Conservation (phyloP, 345 rosid genomes). For the Alliaria petiolata region DNA sequence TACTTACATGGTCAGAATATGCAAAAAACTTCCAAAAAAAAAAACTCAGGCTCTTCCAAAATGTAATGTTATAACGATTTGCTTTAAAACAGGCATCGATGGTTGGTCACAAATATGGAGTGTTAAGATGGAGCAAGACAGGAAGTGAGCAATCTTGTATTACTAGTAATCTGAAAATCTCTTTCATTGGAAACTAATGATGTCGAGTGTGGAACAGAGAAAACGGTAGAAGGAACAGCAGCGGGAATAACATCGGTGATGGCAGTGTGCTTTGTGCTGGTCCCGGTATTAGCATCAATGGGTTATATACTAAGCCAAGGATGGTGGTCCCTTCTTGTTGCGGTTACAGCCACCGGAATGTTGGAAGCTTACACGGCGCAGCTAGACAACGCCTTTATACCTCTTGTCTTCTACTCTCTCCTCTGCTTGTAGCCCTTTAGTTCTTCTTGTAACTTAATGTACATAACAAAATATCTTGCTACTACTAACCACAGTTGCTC, state of each 20-base stretch:
- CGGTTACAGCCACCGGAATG: slow-evolving; percentile 73
- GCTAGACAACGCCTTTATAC: slow-evolving; percentile 90
- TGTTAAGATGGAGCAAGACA: slow-evolving; percentile 81
- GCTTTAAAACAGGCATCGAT: slow-evolving; percentile 67
- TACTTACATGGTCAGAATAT: neutral
- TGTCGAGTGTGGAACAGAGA: slow-evolving; percentile 46
- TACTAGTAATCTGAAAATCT: too few relatives aligned
- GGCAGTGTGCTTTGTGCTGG: slow-evolving; percentile 71
- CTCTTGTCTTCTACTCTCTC: slow-evolving; percentile 91
- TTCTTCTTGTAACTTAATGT: neutral
- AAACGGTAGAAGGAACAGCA: slow-evolving; percentile 96
- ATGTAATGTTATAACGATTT: neutral
- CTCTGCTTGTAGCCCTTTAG: slow-evolving; percentile 55
- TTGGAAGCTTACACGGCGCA: slow-evolving; percentile 96
- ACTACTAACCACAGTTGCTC: too few relatives aligned
- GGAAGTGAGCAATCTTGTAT: slow-evolving; percentile 50
- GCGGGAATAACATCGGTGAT: slow-evolving; percentile 90
- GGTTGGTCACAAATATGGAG: slow-evolving; percentile 97
- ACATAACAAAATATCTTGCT: neutral
- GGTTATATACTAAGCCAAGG: slow-evolving; percentile 83
- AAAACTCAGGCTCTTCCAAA: too few relatives aligned
- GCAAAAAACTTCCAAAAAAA: too few relatives aligned
- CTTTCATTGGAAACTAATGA: neutral
- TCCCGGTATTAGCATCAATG: slow-evolving; percentile 80
- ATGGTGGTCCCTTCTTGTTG: slow-evolving; percentile 77